Conservation (phyloP, 805 yeast genomes). For the Pichia heedii region DNA sequence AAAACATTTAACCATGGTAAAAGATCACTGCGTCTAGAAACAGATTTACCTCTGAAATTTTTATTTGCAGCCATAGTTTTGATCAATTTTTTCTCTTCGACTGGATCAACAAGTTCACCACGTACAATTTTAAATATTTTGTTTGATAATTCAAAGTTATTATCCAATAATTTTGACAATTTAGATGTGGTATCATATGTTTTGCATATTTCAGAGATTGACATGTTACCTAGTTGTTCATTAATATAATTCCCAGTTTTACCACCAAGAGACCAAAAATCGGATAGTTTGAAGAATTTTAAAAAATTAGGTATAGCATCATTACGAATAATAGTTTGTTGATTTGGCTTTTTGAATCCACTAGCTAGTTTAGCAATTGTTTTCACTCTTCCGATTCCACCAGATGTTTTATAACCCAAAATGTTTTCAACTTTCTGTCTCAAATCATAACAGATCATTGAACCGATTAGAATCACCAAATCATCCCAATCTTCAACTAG, state of each 20-base stretch:
- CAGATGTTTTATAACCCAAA: conserved; percentile 79
- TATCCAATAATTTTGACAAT: conserved; percentile 29
- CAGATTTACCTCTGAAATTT: conserved; percentile 54
- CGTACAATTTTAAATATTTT: conserved; percentile 53
- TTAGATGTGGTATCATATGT: conserved; percentile 32
- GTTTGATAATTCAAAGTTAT: conserved; percentile 39
- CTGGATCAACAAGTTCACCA: conserved; percentile 49
- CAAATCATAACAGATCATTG: conserved; percentile 45
- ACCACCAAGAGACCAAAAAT: conserved; percentile 90
- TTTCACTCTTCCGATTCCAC: conserved; percentile 74
- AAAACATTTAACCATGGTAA: conserved; percentile 75
- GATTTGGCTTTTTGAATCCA: conserved; percentile 75
- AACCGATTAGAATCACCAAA: conserved; percentile 55
- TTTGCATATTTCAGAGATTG: conserved; percentile 42
- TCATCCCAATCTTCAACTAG: conserved; percentile 69
- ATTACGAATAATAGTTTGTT: conserved; percentile 66
- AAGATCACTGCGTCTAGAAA: conserved; percentile 47
- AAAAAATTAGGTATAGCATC: conserved; percentile 44
- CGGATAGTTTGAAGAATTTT: conserved; percentile 51
- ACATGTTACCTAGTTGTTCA: conserved; percentile 31
- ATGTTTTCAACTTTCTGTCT: conserved; percentile 43
- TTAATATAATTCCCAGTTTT: conserved; percentile 60
- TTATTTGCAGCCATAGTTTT: conserved; percentile 88
- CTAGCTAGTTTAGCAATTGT: conserved; percentile 82
- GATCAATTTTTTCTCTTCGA: conserved; percentile 50